Percentiles rank a stretch among this genome's conserved stretches.
phyloP scores from a whole-genome alignment of 169 alveolate species.

The Eimeria maxima region DNA sequence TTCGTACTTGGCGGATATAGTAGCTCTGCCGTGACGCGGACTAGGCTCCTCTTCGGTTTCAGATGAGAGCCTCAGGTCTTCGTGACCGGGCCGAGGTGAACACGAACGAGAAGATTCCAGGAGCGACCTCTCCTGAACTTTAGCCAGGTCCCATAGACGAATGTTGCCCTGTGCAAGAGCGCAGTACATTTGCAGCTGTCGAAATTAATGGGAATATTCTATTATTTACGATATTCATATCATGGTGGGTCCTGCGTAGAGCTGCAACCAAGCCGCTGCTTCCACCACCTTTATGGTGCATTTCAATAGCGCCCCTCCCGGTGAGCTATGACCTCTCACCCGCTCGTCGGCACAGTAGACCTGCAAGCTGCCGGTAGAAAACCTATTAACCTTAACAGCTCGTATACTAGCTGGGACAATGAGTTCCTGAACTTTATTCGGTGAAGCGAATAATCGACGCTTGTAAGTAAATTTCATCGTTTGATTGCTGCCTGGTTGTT shows the following conservation, averaged over 20 bases:
- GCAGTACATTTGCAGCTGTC: neutral
- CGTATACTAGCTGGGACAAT: conserved; percentile 22
- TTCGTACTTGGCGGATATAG: conserved; percentile 15
- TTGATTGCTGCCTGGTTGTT: neutral
- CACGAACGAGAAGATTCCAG: neutral
- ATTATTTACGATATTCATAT: too few species aligned
- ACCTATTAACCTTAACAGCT: conserved; percentile 45
- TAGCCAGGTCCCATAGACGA: conserved; percentile 54
- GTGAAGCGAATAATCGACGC: conserved; percentile 26
- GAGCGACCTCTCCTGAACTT: conserved; percentile 30
- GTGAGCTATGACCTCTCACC: neutral
- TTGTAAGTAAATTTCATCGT: conserved; percentile 53
- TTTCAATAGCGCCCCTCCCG: neutral
- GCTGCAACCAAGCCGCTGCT: too few species aligned
- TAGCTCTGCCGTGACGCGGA: neutral
- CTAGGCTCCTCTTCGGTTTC: conserved; percentile 8
- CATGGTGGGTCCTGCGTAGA: too few species aligned
- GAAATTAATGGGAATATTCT: too few species aligned
- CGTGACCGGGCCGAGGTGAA: neutral
- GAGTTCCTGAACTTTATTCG: neutral
- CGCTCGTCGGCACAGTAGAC: conserved; percentile 68
- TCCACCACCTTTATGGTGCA: neutral
- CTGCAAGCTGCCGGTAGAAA: conserved; percentile 24
- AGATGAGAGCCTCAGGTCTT: neutral
- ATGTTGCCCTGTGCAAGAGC: conserved; percentile 11